phyloP scores from a whole-genome alignment of 169 alveolate genomes.

The Cryptosporidium meleagridis region DNA sequence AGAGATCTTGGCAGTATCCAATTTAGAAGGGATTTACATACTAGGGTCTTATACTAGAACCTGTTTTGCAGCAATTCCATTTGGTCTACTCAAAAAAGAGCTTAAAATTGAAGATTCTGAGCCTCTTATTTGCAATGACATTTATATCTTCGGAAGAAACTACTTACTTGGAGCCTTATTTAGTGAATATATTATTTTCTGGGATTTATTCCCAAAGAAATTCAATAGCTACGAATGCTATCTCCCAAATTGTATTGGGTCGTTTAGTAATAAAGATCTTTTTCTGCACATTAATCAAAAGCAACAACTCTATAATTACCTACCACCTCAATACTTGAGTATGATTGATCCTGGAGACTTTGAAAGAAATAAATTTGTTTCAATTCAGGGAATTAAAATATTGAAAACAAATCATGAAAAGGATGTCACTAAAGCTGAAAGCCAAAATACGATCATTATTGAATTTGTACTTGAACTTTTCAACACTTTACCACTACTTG shows the following conservation, averaged over 20 bases:
- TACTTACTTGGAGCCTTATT: constrained; percentile 8
- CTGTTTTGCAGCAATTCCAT: constrained; percentile 62
- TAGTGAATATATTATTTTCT: neutral
- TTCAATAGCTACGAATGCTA: neutral
- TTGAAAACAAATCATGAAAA: neutral
- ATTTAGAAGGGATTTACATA: constrained; percentile 19
- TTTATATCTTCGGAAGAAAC: constrained; percentile 1
- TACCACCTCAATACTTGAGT: neutral
- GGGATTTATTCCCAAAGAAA: constrained; percentile 18
- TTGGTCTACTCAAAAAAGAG: neutral
- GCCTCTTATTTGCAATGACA: neutral
- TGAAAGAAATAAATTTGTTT: neutral
- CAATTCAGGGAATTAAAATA: constrained; percentile 14
- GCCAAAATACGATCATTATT: neutral
- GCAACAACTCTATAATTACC: neutral
- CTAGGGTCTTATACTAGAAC: constrained; percentile 50
- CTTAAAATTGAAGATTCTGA: neutral
- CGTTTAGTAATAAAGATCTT: neutral
- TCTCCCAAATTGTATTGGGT: neutral
- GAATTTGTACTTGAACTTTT: neutral
- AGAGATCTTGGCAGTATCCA: constrained; percentile 29
- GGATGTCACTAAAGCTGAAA: neutral
- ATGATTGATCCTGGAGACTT: neutral
- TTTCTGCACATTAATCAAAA: neutral
- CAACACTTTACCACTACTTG: neutral